phyloP scores from a whole-genome alignment of 352 stramenopile genomes.

The Pythium aristosporum region DNA sequence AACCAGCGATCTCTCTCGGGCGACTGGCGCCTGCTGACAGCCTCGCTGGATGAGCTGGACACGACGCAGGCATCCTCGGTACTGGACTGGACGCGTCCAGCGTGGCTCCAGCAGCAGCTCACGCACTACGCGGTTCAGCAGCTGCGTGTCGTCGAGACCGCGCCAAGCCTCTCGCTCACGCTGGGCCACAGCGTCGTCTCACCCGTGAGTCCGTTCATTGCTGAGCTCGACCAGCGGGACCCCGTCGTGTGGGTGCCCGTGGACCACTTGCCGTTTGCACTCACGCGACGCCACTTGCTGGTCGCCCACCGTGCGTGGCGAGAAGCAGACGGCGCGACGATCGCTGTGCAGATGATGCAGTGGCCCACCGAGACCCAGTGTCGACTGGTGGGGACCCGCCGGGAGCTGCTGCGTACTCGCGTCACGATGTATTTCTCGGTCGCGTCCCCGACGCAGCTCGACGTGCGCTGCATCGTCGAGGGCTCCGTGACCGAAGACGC shows the following conservation, averaged over 20 bases:
- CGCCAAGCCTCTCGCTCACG: slow-evolving; percentile 53
- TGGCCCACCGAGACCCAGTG: slow-evolving; percentile 43
- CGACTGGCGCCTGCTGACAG: slow-evolving; percentile 12
- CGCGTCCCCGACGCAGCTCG: slow-evolving; percentile 42
- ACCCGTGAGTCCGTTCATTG: slow-evolving; percentile 42
- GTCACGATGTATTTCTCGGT: slow-evolving; percentile 68
- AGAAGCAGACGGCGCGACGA: slow-evolving; percentile 33
- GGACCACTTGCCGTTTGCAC: slow-evolving; percentile 64
- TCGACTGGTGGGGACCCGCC: neutral
- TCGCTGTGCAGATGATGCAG: slow-evolving; percentile 64
- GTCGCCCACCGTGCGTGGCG: slow-evolving; percentile 70
- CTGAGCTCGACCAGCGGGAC: slow-evolving; percentile 46
- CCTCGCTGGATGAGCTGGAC: slow-evolving; percentile 18
- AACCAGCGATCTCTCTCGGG: slow-evolving; percentile 3
- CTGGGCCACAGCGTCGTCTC: slow-evolving; percentile 63
- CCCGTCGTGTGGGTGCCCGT: slow-evolving; percentile 43
- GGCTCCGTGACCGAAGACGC: slow-evolving; percentile 29
- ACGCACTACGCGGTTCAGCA: slow-evolving; percentile 51
- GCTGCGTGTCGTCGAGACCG: slow-evolving; percentile 60
- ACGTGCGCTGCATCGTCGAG: slow-evolving; percentile 67
- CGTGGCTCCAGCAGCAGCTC: slow-evolving; percentile 57
- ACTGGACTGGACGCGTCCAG: neutral
- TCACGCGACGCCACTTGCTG: slow-evolving; percentile 45
- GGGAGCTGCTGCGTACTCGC: slow-evolving; percentile 48
- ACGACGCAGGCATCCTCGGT: slow-evolving; percentile 30